These are phyloP conservation scores for Silene coronaria DNA, from an alignment of 179 eudicot species.

Conservation along the genomic window DNA sequence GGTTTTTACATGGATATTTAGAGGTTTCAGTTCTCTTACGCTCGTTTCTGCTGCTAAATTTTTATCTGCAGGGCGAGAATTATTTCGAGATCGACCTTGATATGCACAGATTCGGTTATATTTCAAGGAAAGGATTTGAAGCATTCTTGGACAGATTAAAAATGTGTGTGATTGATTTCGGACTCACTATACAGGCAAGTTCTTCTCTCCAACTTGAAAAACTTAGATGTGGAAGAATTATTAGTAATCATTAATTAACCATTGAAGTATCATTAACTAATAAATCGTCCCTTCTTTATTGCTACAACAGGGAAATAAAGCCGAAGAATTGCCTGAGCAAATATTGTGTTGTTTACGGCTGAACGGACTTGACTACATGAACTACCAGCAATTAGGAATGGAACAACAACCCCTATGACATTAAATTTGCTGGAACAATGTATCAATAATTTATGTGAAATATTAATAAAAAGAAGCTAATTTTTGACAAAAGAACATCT, in stretches of 20 bases:
- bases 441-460: conserved; percentile 22
- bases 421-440: conserved; percentile 18
- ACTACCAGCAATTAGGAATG: conserved; percentile 53
- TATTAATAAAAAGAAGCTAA: conserved; percentile 19
- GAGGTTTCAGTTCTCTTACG: not conserved
- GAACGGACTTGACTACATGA: conserved; percentile 61
- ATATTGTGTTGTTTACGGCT: conserved; percentile 65
- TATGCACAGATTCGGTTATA: conserved; percentile 78
- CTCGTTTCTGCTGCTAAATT: conserved; percentile 16
- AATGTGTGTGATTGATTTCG: conserved; percentile 58
- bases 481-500: conserved; percentile 23
- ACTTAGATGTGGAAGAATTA: not conserved
- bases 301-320: conserved; percentile 66
- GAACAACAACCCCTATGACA: conserved; percentile 35
- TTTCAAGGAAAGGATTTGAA: conserved; percentile 78
- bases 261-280: not conserved
- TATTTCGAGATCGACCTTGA: conserved; percentile 79
- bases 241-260: not conserved
- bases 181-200: conserved; percentile 83
- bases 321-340: conserved; percentile 79
- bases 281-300: not conserved
- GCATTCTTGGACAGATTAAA: conserved; percentile 57
- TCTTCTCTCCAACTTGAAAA: not conserved
- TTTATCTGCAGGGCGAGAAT: conserved; percentile 50
- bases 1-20: not conserved